Evolutionary conservation across 768 basidiomycete species (phyloP).

Genomic region (Flagelloscypha sp.): DNA sequence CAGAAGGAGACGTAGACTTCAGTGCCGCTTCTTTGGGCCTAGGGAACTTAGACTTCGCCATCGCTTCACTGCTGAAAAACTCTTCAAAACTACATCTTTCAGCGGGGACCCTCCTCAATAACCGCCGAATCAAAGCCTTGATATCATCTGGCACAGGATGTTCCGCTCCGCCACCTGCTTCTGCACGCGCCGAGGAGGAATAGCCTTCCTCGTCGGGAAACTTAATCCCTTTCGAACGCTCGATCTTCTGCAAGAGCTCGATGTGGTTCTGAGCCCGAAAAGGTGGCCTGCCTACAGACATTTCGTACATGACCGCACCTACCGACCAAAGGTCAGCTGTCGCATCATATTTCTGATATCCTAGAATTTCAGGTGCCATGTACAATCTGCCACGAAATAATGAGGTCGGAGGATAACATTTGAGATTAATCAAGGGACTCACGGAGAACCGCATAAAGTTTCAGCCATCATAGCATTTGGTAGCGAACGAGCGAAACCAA

Average conservation of each 20-base stretch:
- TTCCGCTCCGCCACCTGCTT: constrained; percentile 42
- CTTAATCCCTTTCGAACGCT: constrained; percentile 81
- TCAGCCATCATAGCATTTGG: constrained; percentile 94
- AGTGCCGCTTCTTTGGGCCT: constrained; percentile 35
- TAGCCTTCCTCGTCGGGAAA: constrained; percentile 86
- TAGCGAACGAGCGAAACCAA: constrained; percentile 91
- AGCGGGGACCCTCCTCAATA: constrained; percentile 76
- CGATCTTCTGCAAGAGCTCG: constrained; percentile 89
- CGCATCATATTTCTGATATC: constrained; percentile 96
- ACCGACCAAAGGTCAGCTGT: constrained; percentile 98
- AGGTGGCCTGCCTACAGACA: constrained; percentile 87
- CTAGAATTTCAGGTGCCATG: constrained; percentile 98
- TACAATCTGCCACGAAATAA: constrained; percentile 53
- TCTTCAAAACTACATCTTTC: constrained; percentile 87
- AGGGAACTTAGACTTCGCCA: constrained; percentile 72
- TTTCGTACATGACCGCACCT: constrained; percentile 94
- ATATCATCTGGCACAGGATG: constrained; percentile 68
- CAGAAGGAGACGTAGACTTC: too few relatives aligned
- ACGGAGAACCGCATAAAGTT: constrained; percentile 96
- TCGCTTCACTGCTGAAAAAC: constrained; percentile 78
- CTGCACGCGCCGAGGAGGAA: constrained; percentile 31
- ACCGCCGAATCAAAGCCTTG: constrained; percentile 76
- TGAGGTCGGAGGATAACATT: not conserved
- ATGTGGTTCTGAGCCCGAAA: constrained; percentile 96
- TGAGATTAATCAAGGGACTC: constrained; percentile 25